Evolutionary conservation across 1,139 yeast genomes (phyloP).

Genomic region (Candida glucosophila): DNA sequence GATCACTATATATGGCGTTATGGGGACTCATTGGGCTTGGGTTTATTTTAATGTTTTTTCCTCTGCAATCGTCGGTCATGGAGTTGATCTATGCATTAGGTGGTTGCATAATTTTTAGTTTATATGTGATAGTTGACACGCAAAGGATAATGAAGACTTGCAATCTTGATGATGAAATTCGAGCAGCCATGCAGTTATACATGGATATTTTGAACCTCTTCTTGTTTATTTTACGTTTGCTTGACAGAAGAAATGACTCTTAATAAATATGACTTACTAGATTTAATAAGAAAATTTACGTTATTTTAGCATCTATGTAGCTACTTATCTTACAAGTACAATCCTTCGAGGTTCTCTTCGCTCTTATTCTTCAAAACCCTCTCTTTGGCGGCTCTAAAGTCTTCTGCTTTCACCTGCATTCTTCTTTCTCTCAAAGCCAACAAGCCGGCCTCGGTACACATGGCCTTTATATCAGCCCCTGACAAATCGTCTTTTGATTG

Average conservation of each 20-base stretch:
- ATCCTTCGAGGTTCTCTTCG: slow-evolving; percentile 93
- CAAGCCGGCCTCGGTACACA: slow-evolving; percentile 96
- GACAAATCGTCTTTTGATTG: slow-evolving; percentile 90
- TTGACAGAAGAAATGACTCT: slow-evolving; percentile 39
- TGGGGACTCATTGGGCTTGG: slow-evolving; percentile 73
- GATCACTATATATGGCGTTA: slow-evolving; percentile 50
- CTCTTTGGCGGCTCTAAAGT: slow-evolving; percentile 91
- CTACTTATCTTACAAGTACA: slow-evolving; percentile 52
- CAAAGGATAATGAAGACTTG: slow-evolving; percentile 72
- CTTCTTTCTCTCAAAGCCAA: slow-evolving; percentile 94
- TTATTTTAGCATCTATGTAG: not conserved
- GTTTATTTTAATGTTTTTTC: slow-evolving; percentile 60
- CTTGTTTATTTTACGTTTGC: slow-evolving; percentile 62
- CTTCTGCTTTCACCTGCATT: slow-evolving; percentile 95
- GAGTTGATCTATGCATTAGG: slow-evolving; percentile 61
- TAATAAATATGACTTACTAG: not conserved
- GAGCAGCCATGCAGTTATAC: slow-evolving; percentile 69
- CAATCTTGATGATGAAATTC: slow-evolving; percentile 80
- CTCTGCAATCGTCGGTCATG: slow-evolving; percentile 39
- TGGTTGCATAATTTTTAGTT: slow-evolving; percentile 68
- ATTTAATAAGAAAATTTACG: slow-evolving; percentile 1
- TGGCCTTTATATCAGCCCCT: slow-evolving; percentile 98
- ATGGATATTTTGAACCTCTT: slow-evolving; percentile 78
- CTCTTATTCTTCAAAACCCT: slow-evolving; percentile 96
- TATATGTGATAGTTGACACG: slow-evolving; percentile 73